Conservation (phyloP, 2,329 filamentous ascomycete genomes). For the Fusarium algeriense region DNA sequence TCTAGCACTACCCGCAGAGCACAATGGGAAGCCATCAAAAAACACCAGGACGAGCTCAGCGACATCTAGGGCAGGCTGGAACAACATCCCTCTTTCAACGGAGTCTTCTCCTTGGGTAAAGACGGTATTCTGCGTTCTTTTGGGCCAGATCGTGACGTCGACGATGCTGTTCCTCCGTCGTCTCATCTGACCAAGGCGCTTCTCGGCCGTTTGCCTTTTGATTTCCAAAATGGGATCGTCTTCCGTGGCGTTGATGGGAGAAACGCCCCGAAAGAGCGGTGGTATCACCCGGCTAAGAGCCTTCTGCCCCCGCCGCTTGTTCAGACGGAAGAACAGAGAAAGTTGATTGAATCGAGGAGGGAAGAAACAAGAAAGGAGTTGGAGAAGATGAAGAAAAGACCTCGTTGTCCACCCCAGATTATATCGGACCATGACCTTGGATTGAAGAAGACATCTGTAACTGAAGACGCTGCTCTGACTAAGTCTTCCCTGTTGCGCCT, state of each 20-base stretch:
- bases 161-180: background rate
- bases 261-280: background rate
- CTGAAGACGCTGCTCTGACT: background rate
- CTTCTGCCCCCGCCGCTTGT: background rate
- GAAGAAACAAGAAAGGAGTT: background rate
- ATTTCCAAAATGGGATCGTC: background rate
- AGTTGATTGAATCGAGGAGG: background rate
- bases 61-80: background rate
- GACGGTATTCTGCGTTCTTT: background rate
- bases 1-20: background rate
- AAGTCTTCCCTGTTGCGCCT: background rate
- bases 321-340: background rate
- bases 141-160: background rate
- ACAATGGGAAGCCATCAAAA: background rate
- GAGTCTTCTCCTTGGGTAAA: background rate
- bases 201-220: background rate
- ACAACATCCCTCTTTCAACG: background rate
- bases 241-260: background rate
- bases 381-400: background rate
- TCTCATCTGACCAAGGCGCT: background rate
- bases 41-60: background rate
- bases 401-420: background rate
- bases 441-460: background rate
- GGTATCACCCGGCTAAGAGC: background rate
- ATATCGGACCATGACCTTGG: background rate